phyloP scores from a whole-genome alignment of 805 yeast species.

The Suhomyces sp. region DNA sequence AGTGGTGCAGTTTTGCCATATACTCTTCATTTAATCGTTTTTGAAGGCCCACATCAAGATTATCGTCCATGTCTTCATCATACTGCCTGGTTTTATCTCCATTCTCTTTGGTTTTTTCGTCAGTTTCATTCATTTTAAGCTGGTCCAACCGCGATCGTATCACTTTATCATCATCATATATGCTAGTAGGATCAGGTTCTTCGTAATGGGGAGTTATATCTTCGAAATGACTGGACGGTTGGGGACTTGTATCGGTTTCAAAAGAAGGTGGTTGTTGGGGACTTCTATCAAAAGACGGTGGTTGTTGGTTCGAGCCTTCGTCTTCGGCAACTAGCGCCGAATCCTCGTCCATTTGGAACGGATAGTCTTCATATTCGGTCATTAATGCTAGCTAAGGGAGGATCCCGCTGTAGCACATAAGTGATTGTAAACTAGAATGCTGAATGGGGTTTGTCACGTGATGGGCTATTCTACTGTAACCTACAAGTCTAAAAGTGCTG shows the following conservation, averaged over 20 bases:
- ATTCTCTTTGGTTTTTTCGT: conserved; percentile 23
- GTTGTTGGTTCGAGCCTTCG: not conserved
- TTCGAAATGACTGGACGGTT: not conserved
- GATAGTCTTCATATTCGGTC: conserved; percentile 26
- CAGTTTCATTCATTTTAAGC: conserved; percentile 21
- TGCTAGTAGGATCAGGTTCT: conserved; percentile 7
- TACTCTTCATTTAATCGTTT: conserved; percentile 17
- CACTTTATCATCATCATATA: conserved; percentile 15
- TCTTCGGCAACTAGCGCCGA: not conserved
- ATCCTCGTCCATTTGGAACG: conserved; percentile 47
- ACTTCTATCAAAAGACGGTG: not conserved
- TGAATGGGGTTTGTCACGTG: not conserved
- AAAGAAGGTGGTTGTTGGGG: not conserved
- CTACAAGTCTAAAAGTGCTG: too few species aligned
- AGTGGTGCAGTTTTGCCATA: conserved; percentile 4
- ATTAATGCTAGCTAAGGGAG: not conserved
- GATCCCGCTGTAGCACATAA: too few species aligned
- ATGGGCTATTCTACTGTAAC: too few species aligned
- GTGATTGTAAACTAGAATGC: too few species aligned
- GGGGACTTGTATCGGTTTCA: not conserved
- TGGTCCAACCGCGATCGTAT: conserved; percentile 34
- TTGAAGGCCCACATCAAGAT: conserved; percentile 28
- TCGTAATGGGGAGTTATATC: conserved; percentile 16
- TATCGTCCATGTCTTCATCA: conserved; percentile 43
- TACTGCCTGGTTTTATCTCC: conserved; percentile 13